Evolutionary conservation across 2,329 filamentous ascomycete species (phyloP).

Genomic region (Tolypocladium nubicola): DNA sequence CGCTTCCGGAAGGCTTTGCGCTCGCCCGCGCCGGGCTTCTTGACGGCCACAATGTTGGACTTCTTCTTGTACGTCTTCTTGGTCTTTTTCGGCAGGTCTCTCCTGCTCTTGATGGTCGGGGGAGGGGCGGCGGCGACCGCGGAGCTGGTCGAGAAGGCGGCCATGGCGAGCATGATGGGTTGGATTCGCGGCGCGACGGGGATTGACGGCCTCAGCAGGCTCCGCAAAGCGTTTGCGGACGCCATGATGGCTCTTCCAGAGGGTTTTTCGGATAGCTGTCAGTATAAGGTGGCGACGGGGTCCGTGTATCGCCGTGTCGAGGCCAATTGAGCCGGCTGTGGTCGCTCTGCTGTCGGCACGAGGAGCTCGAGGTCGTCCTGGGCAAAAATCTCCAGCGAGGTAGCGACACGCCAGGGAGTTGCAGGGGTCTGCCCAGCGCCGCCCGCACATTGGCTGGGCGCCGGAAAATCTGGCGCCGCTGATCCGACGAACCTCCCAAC

Average conservation of each 20-base stretch:
- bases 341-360: conserved; percentile 4
- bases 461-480: conserved; percentile 17
- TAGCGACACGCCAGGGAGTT: not conserved
- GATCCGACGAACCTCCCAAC: conserved; percentile 12
- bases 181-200: conserved; percentile 21
- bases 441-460: not conserved
- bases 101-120: conserved; percentile 21
- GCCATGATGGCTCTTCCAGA: conserved; percentile 20
- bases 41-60: conserved; percentile 29
- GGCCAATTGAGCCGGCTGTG: conserved; percentile 17
- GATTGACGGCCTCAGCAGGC: conserved; percentile 26
- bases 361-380: not conserved
- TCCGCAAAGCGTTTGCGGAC: conserved; percentile 29
- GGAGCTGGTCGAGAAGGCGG: conserved; percentile 29
- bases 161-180: conserved; percentile 19
- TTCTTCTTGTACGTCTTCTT: conserved; percentile 44
- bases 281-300: not conserved
- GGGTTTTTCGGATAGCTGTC: not conserved
- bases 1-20: conserved; percentile 79
- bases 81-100: conserved; percentile 24
- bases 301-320: conserved; percentile 12
- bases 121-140: conserved; percentile 17
- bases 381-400: conserved; percentile 6
- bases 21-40: conserved; percentile 63
- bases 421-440: not conserved